Evolutionary conservation across 176 grass and related monocot genomes (phyloP).

Genomic region (Saccharum spontaneum): DNA sequence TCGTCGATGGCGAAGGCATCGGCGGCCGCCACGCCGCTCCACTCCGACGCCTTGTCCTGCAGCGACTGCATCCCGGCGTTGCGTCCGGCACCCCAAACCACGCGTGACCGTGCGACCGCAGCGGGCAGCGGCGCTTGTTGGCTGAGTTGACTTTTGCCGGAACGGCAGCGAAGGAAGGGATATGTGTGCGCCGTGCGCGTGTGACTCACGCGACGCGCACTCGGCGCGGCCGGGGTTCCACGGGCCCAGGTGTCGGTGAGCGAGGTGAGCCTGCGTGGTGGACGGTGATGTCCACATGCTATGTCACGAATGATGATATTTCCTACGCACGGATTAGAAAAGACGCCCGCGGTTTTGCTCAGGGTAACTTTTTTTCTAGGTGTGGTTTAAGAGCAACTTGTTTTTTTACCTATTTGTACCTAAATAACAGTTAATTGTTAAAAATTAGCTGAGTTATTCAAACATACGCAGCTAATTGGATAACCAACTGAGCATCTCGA

Average conservation of each 20-base stretch:
- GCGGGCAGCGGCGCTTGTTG: neutral
- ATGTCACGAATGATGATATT: neutral
- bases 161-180: too few species aligned
- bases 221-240: neutral
- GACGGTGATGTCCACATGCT: conserved; percentile 21
- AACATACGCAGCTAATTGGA: neutral
- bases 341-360: neutral
- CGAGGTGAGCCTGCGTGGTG: neutral
- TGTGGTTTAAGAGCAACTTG: neutral
- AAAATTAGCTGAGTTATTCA: neutral
- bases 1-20: conserved; percentile 92
- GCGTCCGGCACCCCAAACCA: neutral
- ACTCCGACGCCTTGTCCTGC: conserved; percentile 94
- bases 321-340: neutral
- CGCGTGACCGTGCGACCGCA: neutral
- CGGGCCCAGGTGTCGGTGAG: neutral
- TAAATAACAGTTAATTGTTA: neutral
- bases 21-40: conserved; percentile 78
- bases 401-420: neutral
- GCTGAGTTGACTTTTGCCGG: neutral
- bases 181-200: neutral
- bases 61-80: conserved; percentile 68
- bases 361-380: too few species aligned
- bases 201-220: neutral
- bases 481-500: neutral